Evolutionary conservation across 2,329 filamentous ascomycete genomes (phyloP).

Genomic region (Diaporthe citri): DNA sequence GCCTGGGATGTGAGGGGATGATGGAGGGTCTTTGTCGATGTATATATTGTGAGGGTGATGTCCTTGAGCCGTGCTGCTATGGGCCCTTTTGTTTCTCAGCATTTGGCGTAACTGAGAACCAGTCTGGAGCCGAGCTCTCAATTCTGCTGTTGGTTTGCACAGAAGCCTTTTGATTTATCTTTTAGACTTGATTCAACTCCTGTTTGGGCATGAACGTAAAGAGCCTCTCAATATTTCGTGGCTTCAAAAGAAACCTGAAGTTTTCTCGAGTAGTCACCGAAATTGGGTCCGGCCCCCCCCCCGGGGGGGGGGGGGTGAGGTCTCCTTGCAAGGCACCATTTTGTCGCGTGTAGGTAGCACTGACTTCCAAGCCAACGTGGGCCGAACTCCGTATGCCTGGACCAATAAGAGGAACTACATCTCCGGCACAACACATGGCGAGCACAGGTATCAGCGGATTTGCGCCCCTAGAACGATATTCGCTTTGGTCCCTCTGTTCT

Average conservation of each 20-base stretch:
- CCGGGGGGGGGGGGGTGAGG: too few species aligned
- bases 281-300: background rate
- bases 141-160: background rate
- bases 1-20: background rate
- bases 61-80: background rate
- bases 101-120: background rate
- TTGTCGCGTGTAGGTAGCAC: background rate
- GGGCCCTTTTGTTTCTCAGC: background rate
- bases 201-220: background rate
- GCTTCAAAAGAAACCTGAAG: background rate
- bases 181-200: background rate
- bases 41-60: background rate
- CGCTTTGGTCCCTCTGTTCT: background rate
- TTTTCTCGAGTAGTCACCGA: background rate
- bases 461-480: background rate
- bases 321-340: background rate
- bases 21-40: background rate
- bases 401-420: background rate
- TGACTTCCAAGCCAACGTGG: background rate
- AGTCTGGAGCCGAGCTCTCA: background rate
- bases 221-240: background rate
- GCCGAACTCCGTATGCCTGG: background rate
- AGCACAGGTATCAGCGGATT: background rate
- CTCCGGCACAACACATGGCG: background rate
- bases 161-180: background rate